Conservation (phyloP, 306 rosid species). For the Quercus mongolica region DNA sequence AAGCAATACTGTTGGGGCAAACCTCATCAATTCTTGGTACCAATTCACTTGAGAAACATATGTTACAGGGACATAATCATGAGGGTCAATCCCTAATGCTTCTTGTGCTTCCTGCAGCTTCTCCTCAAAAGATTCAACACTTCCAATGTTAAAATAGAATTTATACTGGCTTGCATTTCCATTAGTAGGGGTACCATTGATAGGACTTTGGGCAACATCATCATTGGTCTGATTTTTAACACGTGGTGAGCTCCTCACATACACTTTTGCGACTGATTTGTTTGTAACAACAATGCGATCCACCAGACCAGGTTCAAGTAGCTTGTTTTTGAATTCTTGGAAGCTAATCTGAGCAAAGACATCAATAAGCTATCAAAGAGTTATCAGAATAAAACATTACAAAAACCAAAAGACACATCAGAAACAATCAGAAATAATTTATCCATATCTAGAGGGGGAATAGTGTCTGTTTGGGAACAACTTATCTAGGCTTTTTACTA, state of each 20-base stretch:
- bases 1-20: constrained; percentile 48
- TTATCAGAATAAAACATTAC: not conserved
- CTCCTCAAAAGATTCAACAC: constrained; percentile 60
- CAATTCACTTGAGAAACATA: constrained; percentile 44
- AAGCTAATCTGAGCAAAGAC: constrained; percentile 53
- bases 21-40: constrained; percentile 40
- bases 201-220: constrained; percentile 35
- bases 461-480: not conserved
- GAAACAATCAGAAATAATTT: not conserved
- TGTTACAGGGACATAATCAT: constrained; percentile 55
- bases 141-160: constrained; percentile 55
- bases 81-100: constrained; percentile 45
- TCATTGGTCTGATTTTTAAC: constrained; percentile 23
- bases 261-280: constrained; percentile 65
- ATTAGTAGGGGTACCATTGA: constrained; percentile 22
- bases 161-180: constrained; percentile 35
- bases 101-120: constrained; percentile 66
- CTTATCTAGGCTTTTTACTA: not conserved
- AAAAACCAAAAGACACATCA: not conserved
- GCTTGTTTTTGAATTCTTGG: constrained; percentile 61
- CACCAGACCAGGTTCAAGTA: constrained; percentile 58
- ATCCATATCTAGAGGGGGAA: not conserved
- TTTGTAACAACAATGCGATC: constrained; percentile 55
- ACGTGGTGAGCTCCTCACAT: constrained; percentile 40
- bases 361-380: not conserved